Evolutionary conservation across 371 early-diverging fungal genomes (phyloP).

Genomic region (Rhizopus stolonifer): DNA sequence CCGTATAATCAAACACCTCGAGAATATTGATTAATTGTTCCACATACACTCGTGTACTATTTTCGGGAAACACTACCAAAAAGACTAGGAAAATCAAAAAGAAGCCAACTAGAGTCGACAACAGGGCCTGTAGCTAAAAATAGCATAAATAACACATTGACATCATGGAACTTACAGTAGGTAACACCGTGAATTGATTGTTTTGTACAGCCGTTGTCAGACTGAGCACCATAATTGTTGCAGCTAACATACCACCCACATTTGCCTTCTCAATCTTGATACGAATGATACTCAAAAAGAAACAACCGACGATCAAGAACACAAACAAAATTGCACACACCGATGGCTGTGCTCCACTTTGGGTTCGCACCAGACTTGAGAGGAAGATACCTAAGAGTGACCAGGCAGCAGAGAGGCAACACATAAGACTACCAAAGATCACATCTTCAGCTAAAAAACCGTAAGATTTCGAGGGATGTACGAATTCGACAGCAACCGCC

Average conservation of each 20-base stretch:
- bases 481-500: conserved; percentile 45
- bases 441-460: conserved; percentile 43
- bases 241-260: conserved; percentile 50
- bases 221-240: conserved; percentile 42
- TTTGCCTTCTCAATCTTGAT: conserved; percentile 46
- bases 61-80: conserved; percentile 39
- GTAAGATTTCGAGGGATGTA: conserved; percentile 45
- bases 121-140: conserved; percentile 19
- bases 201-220: conserved; percentile 33
- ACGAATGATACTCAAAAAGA: conserved; percentile 37
- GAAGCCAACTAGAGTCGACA: conserved; percentile 36
- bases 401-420: conserved; percentile 36
- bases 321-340: conserved; percentile 27
- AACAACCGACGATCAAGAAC: conserved; percentile 39
- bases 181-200: conserved; percentile 22
- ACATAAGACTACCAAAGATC: conserved; percentile 41
- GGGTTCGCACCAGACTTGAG: conserved; percentile 33
- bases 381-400: conserved; percentile 39
- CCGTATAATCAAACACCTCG: conserved; percentile 33
- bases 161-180: conserved; percentile 38
- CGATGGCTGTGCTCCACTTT: conserved; percentile 30
- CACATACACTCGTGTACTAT: conserved; percentile 37
- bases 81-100: conserved; percentile 28
- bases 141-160: too few relatives aligned
- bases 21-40: conserved; percentile 30